Evolutionary conservation across 139 green algal genomes (phyloP).

Genomic region (Closterium sp.): DNA sequence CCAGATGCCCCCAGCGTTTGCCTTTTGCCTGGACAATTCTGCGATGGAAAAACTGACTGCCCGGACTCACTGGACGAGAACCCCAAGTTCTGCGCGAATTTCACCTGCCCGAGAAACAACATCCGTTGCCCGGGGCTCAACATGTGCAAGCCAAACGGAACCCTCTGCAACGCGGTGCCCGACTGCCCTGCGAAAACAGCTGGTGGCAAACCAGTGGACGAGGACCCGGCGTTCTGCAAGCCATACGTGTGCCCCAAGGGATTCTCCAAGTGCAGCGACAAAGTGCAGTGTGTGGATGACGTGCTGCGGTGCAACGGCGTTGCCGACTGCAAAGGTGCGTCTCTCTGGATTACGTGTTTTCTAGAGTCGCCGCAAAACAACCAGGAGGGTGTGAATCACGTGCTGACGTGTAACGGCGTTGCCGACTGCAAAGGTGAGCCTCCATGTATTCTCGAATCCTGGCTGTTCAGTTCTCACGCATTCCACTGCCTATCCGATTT

Average conservation of each 20-base stretch:
- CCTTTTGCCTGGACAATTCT: neutral
- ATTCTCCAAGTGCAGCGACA: neutral
- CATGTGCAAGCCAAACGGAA: neutral
- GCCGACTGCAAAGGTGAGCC: no score
- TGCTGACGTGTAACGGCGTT: neutral
- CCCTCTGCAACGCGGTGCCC: neutral
- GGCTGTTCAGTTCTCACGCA: neutral
- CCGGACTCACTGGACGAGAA: neutral
- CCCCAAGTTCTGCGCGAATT: constrained; percentile 4
- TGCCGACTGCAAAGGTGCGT: neutral
- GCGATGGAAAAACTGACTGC: neutral
- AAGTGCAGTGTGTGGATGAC: neutral
- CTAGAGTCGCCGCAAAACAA: no score
- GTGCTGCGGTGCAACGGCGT: neutral
- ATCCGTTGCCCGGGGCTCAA: neutral
- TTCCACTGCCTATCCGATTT: no score
- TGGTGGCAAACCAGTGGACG: neutral
- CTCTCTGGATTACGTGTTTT: no score
- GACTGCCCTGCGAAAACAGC: neutral
- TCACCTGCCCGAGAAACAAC: constrained; percentile 2
- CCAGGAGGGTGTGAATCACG: neutral
- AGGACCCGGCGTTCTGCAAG: neutral
- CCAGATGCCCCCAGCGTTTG: neutral
- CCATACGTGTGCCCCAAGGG: neutral
- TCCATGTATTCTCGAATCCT: no score